Percentiles rank a stretch among this genome's conserved stretches.
Evolutionary conservation across 2,329 filamentous ascomycete genomes (phyloP).

Genomic region (Cryphonectria carpinicola): DNA sequence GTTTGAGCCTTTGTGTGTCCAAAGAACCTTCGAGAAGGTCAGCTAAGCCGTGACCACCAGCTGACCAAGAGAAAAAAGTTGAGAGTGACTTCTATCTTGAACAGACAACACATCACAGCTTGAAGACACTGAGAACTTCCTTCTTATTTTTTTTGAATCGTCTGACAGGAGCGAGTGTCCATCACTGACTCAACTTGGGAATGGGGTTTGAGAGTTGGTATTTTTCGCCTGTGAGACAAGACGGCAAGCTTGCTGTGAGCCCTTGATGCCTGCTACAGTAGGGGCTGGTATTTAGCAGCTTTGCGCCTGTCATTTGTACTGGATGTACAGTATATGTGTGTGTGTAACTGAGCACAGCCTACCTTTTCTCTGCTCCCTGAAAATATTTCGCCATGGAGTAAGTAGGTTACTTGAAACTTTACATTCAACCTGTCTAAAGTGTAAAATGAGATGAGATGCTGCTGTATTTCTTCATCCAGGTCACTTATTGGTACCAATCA

Average conservation of each 20-base stretch:
- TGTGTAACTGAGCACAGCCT: background rate
- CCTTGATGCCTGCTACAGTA: no score
- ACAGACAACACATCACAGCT: background rate
- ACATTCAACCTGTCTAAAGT: background rate
- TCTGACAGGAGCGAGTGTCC: background rate
- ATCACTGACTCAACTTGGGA: background rate
- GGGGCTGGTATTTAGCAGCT: background rate
- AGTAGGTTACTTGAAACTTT: background rate
- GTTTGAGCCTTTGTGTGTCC: background rate
- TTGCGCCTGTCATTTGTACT: background rate
- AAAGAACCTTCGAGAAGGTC: slow-evolving; percentile 6
- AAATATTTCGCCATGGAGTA: background rate
- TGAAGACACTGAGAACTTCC: background rate
- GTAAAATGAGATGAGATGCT: background rate
- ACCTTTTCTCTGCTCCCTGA: background rate
- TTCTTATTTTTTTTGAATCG: fast-evolving
- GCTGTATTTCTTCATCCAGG: background rate
- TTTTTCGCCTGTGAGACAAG: background rate
- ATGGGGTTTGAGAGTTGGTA: background rate
- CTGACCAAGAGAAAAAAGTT: background rate
- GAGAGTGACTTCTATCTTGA: background rate
- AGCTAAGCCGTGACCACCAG: background rate
- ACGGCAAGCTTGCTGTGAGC: background rate
- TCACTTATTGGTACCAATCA: background rate
- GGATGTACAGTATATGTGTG: background rate